Evolutionary conservation across 495 filamentous ascomycete species (phyloP), one percentile per base, ranked within the genome.

Genomic region (Sordaria brevicollis): DNA sequence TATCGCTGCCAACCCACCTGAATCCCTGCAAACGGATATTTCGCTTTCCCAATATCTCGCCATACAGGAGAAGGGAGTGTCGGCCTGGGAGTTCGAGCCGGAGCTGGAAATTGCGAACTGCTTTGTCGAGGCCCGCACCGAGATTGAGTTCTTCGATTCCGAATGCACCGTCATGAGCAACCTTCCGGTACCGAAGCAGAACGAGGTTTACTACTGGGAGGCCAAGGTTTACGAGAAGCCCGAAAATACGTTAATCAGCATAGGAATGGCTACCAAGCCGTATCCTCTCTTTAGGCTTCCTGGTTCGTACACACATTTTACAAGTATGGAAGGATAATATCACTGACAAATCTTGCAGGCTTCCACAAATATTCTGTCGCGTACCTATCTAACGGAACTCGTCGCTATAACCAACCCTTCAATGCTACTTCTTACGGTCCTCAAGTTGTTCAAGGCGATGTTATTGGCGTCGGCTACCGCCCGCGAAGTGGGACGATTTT

Each of bases 131-230:
- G 94, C 79, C 21, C 87, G 96, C 73, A 99, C 95, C 2, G 95
- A 99, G 79, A 95, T 99, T 68, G 95, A 99, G 77, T 99, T 99
- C 83, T 98, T 95, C 74, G 95, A 99, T 79, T 93, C 92, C 11
- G 96, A 95, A 78, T 98, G 95, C 81, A 96, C 93, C 76, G 96
- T 98, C 65, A 92, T 97, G 84, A 97, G 91, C 79, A 99, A 99
- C 73, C 81, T 99, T 41, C 95, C 95, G 0, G 90, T 99, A 38
- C 95, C 95, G 29, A 99, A 99, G 78, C 95, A 99, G 77, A 98
- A 99, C 74, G 95, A 99, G 77, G 94, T 97, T 15, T 98, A 98
- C 76, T 99, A 99, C 79, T 99, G 95, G 95, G 95, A 99, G 77
- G 92, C 95, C 15, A 99, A 99, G 81, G 89, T 99, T 43, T 98